Percentiles rank a stretch among this genome's conserved stretches.
Conservation (phyloP, 164 flowering plant species). For the Vitis amurensis region DNA sequence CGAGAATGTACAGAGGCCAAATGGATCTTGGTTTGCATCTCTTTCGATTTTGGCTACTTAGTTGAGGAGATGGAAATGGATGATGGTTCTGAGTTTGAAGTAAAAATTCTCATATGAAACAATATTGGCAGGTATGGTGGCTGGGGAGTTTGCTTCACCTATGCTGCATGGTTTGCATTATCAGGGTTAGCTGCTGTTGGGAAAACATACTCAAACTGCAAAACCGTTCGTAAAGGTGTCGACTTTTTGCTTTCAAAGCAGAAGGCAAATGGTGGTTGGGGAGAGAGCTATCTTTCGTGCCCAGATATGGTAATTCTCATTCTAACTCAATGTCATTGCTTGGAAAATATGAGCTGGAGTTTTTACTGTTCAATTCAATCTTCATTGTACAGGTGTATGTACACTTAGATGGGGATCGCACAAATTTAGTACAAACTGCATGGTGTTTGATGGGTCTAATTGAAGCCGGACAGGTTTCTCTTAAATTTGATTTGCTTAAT, state of each 20-base stretch:
- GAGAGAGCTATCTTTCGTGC: slow-evolving; percentile 56
- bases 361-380: too few relatives aligned
- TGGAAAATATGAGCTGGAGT: too few relatives aligned
- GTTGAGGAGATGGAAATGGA: too few relatives aligned
- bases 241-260: slow-evolving; percentile 41
- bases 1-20: slow-evolving; percentile 34
- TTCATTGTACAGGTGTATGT: slow-evolving; percentile 36
- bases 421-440: slow-evolving; percentile 59
- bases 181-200: slow-evolving; percentile 43
- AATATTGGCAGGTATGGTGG: slow-evolving; percentile 42
- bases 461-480: slow-evolving; percentile 49
- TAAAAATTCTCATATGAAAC: neutral
- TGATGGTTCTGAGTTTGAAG: too few relatives aligned
- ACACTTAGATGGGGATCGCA: slow-evolving; percentile 35
- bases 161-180: slow-evolving; percentile 49
- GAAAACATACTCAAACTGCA: slow-evolving; percentile 33
- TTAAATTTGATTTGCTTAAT: neutral
- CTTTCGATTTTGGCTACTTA: too few relatives aligned
- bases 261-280: slow-evolving; percentile 54
- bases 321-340: too few relatives aligned
- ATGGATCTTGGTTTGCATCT: slow-evolving; percentile 48
- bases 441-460: slow-evolving; percentile 64
- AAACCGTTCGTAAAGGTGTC: slow-evolving; percentile 35
- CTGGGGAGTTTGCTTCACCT: slow-evolving; percentile 56
- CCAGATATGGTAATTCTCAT: slow-evolving; percentile 35